Evolutionary conservation across 2,329 filamentous ascomycete species (phyloP), one percentile per base, ranked within the genome.

Genomic region (Calonectria multiphialidica): DNA sequence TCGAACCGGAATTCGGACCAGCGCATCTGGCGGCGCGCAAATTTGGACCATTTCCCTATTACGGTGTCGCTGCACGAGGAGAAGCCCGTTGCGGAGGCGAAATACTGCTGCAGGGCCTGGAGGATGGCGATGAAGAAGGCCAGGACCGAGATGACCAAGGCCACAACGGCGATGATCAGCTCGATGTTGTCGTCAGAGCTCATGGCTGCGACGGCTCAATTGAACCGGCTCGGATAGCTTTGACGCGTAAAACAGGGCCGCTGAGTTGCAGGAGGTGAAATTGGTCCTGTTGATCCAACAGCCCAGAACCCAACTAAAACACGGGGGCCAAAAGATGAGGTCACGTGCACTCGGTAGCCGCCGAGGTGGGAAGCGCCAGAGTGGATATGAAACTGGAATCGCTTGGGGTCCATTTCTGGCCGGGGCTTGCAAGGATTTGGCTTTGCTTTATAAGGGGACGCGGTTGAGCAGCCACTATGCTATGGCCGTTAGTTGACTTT

Each of bases 51-150:
- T 35, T 80, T 77, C 1, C 85, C 84, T 74, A 86, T 84, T 8
- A 85, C 84, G 1, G 80, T 81, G 37, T 82, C 77, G 61, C 81
- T 79, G 73, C 84, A 86, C 23, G 80, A 83, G 1, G 83, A 79
- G 70, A 84, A 86, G 15, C 85, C 85, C 2, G 81, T 81, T 0
- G 85, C 85, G 1, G 85, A 85, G 0, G 84, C 81, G 16, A 82
- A 80, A 71, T 86, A 87, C 69, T 87, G 85, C 66, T 87, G 85
- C 1, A 83, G 75, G 0, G 85, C 82, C 63, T 87, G 85, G 1
- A 85, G 74, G 5, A 82, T 64, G 3, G 85, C 82, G 5, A 84
- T 83, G 7, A 85, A 30, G 2, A 87, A 78, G 21, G 85, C 85
- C 5, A 87, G 75, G 1, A 86, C 74, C 4, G 85, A 86, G 37